Percentiles rank a stretch among this genome's conserved stretches.
These are phyloP conservation scores for Cryptococcus sp. DNA, from an alignment of 1,284 basidiomycete species.

Conservation along the genomic window DNA sequence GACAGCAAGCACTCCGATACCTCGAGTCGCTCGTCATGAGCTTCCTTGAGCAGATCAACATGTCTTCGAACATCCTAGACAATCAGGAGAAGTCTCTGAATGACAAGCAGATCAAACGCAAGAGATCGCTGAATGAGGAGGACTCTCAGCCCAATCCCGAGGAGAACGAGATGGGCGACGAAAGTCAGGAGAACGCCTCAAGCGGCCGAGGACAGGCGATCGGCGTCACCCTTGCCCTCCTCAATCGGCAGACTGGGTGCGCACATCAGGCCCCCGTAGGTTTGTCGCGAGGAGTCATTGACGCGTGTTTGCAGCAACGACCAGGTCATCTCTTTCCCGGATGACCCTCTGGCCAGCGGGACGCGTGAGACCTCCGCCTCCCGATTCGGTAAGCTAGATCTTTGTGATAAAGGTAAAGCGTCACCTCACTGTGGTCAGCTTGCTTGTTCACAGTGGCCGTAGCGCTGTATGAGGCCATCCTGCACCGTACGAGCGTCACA, in stretches of 20 bases:
- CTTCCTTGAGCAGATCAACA: slow-evolving; percentile 23
- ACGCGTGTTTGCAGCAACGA: slow-evolving; percentile 18
- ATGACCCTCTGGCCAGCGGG: slow-evolving; percentile 20
- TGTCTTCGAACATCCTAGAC: slow-evolving; percentile 3
- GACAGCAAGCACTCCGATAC: slow-evolving; percentile 20
- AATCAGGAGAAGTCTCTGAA: not conserved
- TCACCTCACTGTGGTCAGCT: slow-evolving; percentile 20
- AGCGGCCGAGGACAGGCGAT: not conserved
- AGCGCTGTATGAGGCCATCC: slow-evolving; percentile 40
- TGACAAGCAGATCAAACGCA: not conserved
- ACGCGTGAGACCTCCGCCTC: slow-evolving; percentile 13
- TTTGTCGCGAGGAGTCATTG: not conserved
- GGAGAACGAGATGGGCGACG: slow-evolving; percentile 1
- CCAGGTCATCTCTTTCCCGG: slow-evolving; percentile 36
- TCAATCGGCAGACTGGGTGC: slow-evolving; percentile 36
- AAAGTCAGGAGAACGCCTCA: not conserved
- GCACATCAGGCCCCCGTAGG: no score
- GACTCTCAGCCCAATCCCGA: not conserved
- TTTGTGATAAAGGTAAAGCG: not conserved
- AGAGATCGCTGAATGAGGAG: not conserved
- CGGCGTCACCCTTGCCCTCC: slow-evolving; percentile 19
- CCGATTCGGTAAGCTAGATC: slow-evolving; percentile 23
- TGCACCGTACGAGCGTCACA: slow-evolving; percentile 31
- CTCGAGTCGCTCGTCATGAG: slow-evolving; percentile 21
- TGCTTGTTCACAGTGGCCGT: slow-evolving; percentile 34